Evolutionary conservation across 495 filamentous ascomycete species (phyloP), one percentile per base, ranked within the genome.

Genomic region (Cercophora sp.): DNA sequence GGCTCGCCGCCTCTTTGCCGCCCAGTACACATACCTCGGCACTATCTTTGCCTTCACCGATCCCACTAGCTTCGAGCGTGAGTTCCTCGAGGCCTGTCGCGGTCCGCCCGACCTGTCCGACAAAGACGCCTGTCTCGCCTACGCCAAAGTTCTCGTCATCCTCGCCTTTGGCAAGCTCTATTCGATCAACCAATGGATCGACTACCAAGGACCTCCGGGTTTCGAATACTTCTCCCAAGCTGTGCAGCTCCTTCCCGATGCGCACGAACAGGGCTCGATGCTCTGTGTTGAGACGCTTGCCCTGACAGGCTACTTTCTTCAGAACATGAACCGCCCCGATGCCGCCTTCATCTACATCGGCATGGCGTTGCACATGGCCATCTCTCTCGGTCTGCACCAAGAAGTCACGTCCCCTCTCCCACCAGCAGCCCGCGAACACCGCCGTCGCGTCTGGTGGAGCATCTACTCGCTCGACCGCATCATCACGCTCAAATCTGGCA

Each of bases 91-190:
- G 23, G 71, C 74, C 9, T 76, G 74, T 37, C 37, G 29, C 11
- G 54, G 56, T 0, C 56, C 42, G 47, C 59, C 59, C 3, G 57
- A 62, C 34, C 44, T 40, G 18, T 48, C 68, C 23, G 60, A 66
- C 42, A 60, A 48, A 27, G 55, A 57, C 5, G 57, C 60, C 0
- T 62, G 63, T 34, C 49, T 66, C 0, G 46, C 50, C 9, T 63
- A 58, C 54, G 63, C 63, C 48, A 66, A 77, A 20, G 57, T 70
- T 2, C 57, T 79, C 9, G 55, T 75, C 20, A 66, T 76, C 26
- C 70, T 78, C 18, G 74, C 76, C n/a, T 77, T 77, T 58, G 76
- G 76, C 5, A 65, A 78, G 45, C 63, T 79, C 54, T 79, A 78
- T 51, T 78, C 74, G 15, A 66, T 78, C 34, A 77, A 79, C 51